Conservation (phyloP, 2,329 filamentous ascomycete species). For the Colletotrichum scovillei region DNA sequence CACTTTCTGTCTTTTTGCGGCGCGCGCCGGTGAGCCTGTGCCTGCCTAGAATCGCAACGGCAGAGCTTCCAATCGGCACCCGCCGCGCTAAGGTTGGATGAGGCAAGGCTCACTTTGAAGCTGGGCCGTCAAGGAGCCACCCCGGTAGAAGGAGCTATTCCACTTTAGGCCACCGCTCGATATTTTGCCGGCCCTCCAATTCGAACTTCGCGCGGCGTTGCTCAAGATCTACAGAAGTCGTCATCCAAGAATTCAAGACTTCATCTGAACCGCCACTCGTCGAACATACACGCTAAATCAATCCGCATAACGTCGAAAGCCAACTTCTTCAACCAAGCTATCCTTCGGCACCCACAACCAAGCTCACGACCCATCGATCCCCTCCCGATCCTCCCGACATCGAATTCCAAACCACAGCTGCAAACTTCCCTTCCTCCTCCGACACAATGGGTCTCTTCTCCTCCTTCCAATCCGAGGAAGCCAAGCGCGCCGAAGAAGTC, state of each 20-base stretch:
- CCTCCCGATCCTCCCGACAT: not conserved
- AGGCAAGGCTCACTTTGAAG: not conserved
- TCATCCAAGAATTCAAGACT: not conserved
- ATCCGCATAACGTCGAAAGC: too few species aligned
- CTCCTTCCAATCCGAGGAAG: constrained; percentile 50
- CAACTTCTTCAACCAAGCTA: not conserved
- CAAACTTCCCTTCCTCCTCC: not conserved
- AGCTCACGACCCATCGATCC: not conserved
- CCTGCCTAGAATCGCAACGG: not conserved
- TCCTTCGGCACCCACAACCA: too few species aligned
- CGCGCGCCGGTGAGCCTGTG: not conserved
- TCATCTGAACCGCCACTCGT: not conserved
- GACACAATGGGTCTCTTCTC: constrained; percentile 62
- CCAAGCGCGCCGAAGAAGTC: constrained; percentile 64
- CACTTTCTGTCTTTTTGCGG: not conserved
- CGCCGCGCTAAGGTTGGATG: not conserved
- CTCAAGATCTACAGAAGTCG: not conserved
- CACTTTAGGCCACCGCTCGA: not conserved
- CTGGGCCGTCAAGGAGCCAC: not conserved
- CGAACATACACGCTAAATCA: not conserved
- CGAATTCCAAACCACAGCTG: constrained; percentile 3
- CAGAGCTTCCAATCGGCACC: not conserved
- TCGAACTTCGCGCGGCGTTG: not conserved
- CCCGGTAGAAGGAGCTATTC: not conserved
- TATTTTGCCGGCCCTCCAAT: constrained; percentile 10